Base-by-base conservation (phyloP, 2,329 filamentous ascomycete species). In the Domatiomyces globalis region DNA sequence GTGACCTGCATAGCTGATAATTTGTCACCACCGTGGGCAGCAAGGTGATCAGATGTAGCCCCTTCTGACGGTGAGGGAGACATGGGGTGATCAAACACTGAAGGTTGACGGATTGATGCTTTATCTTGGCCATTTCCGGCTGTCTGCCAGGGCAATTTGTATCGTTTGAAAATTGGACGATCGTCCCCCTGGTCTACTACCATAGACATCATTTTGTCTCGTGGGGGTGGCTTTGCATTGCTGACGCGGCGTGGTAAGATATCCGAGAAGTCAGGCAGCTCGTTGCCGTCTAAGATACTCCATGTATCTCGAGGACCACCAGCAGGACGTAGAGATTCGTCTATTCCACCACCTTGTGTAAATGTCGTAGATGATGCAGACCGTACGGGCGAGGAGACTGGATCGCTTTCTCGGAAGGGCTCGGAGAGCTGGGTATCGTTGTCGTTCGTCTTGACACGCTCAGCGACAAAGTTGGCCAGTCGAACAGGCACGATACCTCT, bases 401-500 rank as follows among this genome's bases (percentile, higher is more conserved):
- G 19, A 45, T 56, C 51, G 39, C 53, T 54, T 46, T 52, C 53
- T 46, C 51, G 45, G 50, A 52, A 59, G 10, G 56, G 49, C 19
- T 60, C 57, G 19, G 54, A 39, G 18, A 49, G 51, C 27, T 58
- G 51, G 19, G 56, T 55, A 18, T 58, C 56, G 4, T 51, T 51
- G 6, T 47, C 46, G 10, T 46, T 36, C 36, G 20, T 46, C 10
- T 49, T 46, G 12, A 49, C 19, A n/a, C 46, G 49, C 12, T 46
- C 29, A 20, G 49, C 27, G 17, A 54, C 45, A 42, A 48, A 15
- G 27, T 60, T 44, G 42, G 55, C 59, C 5, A 39, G 33, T 62
- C 36, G 67, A 12, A 74, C 60, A 10, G 72, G 71, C 49, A 65
- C 67, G 7, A 73, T 45, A 1, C 72, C 72, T 48, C 70, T 58